These are phyloP conservation scores for Corylus heterophylla DNA, from an alignment of 306 rosid species.

Conservation along the genomic window DNA sequence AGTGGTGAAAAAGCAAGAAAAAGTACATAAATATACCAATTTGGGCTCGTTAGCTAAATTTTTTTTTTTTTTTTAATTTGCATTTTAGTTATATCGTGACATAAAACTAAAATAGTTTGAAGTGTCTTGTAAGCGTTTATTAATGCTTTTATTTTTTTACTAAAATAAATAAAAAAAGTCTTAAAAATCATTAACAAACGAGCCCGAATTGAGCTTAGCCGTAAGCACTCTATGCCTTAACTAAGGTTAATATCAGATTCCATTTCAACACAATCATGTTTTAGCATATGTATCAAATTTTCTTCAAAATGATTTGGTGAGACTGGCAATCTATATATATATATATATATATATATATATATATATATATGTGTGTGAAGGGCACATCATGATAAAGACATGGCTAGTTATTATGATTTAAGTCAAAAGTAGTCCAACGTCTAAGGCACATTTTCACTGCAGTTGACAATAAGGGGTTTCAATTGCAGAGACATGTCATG, in stretches of 20 bases:
- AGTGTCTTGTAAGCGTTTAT: no score
- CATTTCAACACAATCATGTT: constrained; percentile 7
- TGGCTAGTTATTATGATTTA: not conserved
- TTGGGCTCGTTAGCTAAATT: no score
- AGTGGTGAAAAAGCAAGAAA: not conserved
- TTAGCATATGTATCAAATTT: not conserved
- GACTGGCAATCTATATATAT: not conserved
- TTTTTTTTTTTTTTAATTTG: no score
- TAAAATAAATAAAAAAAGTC: not conserved
- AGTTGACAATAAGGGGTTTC: not conserved
- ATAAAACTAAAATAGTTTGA: no score
- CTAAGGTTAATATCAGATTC: constrained; percentile 17
- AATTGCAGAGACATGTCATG: not conserved
- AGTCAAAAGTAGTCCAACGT: not conserved
- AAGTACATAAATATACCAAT: no score
- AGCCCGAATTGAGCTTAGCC: not conserved
- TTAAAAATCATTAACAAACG: not conserved
- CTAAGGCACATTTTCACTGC: not conserved
- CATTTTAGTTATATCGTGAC: no score
- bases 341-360: no score
- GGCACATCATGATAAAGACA: not conserved
- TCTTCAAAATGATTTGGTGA: not conserved
- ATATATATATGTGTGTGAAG: not conserved
- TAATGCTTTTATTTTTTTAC: no score
- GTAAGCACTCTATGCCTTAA: not conserved